Base-by-base conservation (phyloP, 305 asterid species). In the Stenogyne calaminthoides region DNA sequence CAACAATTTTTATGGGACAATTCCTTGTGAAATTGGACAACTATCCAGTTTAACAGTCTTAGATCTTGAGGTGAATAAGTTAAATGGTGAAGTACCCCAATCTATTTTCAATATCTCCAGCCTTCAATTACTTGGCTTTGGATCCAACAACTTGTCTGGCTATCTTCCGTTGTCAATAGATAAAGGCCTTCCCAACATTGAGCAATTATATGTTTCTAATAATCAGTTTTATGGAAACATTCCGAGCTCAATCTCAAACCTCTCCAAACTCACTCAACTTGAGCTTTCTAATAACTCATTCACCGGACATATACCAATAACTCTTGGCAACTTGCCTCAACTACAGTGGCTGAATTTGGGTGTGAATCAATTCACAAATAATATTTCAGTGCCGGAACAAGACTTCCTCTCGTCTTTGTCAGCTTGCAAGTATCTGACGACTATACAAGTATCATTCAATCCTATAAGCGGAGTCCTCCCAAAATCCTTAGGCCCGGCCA, bases 31-130 rank as follows among this genome's bases (percentile, higher is more conserved):
- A 58, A 11, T 79, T 3, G 70, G 63, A 10, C 11, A 19, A 15
- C 36, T 71, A 10, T 46, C 70, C n/a, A 59, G 9, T 36, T 19
- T 75, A 60, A 59, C 34, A 34, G 3, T 0, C 0, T 22, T 76
- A 9, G 18, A 3, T 34, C 49, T 70, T 36, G 7, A 1, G 7
- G 0, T 0, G 1, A 72, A 77, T 15, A 59, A 47, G 19, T 55
- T 77, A 20, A 12, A 2, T 6, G 77, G 74, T n/a, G 66, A 55
- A 18, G 11, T 51, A 1, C 71, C 74, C 0, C 40, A 4, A 5
- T 77, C 81, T 4, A 36, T 71, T 40, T 71, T 72, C 40, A 75
- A 80, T 61, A 56, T 67, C 37, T 57, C 83, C 5, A 52, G 27
- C 2, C n/a, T 80, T 27, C 59, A 55, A 3, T 0, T 1, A 0